Base-by-base conservation (phyloP, 192 early-diverging fungal genomes). In the Thoreauomyces humboldtii region DNA sequence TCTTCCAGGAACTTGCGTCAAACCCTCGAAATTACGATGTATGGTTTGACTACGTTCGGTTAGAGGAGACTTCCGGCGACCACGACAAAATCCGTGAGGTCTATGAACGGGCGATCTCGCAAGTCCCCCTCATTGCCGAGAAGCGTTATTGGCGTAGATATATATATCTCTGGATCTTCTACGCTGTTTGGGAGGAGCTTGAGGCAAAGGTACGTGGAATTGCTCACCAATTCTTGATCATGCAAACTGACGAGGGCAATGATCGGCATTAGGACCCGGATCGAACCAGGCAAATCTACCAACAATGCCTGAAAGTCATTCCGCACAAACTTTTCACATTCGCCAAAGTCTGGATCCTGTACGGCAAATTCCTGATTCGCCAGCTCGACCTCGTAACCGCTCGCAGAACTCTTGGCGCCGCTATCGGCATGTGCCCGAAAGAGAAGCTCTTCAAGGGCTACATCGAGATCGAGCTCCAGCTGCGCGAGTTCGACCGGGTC, bases 151-250 rank as follows among this genome's bases (percentile, higher is more conserved):
- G 97, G 97, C 77, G 95, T 51, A 80, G 96, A 33, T 99, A 99
- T 70, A 96, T 99, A 25, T 99, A 97, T 75, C 63, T 99, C n/a
- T 99, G 97, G 97, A 87, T 99, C 32, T 90, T 89, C 62, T 99
- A 98, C 59, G 97, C 96, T 0, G 80, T 96, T 22, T 99, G 91
- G 74, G 97, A 99, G 75, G 97, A 99, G 68, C 73, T 86, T 24
- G 82, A 85, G 5, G 88, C 87, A 19, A 84, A 87, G 69, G 87
- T 87, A 72, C 27, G 63, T 57, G 15, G 12, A 35, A 29, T 28
- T 55, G n/a, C 31, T 71, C 15, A 67, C 34, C 14, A 57, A 12
- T n/a, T n/a, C 24, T n/a, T 15, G 29, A 57, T 37, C 0, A 1
- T 57, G 14, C 35, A 14, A 2, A 9, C 9, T 17, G 38, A 9